phyloP scores from a whole-genome alignment of 768 basidiomycete genomes.

The Boletus sp. region DNA sequence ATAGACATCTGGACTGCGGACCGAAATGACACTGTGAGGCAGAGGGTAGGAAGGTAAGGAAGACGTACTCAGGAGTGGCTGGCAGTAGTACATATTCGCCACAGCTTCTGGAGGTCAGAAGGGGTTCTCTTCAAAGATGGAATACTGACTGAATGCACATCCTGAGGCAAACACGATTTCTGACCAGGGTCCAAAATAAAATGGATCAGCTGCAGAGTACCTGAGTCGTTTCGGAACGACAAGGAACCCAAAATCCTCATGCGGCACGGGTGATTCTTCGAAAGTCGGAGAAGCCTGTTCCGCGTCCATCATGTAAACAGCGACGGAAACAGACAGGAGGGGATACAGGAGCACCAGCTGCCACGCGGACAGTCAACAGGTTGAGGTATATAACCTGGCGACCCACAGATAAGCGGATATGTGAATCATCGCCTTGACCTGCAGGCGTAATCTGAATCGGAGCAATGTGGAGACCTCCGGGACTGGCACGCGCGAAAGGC shows the following conservation, averaged over 20 bases:
- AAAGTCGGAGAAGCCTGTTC: constrained; percentile 5
- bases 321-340: neutral
- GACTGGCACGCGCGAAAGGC: neutral
- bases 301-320: constrained; percentile 16
- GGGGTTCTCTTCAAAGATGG: neutral
- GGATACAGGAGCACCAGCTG: neutral
- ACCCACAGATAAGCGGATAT: neutral
- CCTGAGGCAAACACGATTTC: constrained; percentile 14
- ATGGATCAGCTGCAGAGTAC: constrained; percentile 5
- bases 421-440: constrained; percentile 17
- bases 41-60: neutral
- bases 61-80: constrained; percentile 67
- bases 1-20: constrained; percentile 32
- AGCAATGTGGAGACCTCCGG: neutral
- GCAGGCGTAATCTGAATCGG: constrained; percentile 2
- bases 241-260: constrained; percentile 14
- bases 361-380: neutral
- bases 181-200: constrained; percentile 14
- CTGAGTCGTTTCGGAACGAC: constrained; percentile 16
- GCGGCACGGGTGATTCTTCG: neutral
- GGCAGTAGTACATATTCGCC: constrained; percentile 78
- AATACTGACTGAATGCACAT: constrained; percentile 21
- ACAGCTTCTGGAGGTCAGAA: constrained; percentile 33
- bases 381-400: constrained; percentile 12
- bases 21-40: neutral